These are phyloP conservation scores for Punica granatum DNA, from an alignment of 345 rosid genomes.

Conservation along the genomic window DNA sequence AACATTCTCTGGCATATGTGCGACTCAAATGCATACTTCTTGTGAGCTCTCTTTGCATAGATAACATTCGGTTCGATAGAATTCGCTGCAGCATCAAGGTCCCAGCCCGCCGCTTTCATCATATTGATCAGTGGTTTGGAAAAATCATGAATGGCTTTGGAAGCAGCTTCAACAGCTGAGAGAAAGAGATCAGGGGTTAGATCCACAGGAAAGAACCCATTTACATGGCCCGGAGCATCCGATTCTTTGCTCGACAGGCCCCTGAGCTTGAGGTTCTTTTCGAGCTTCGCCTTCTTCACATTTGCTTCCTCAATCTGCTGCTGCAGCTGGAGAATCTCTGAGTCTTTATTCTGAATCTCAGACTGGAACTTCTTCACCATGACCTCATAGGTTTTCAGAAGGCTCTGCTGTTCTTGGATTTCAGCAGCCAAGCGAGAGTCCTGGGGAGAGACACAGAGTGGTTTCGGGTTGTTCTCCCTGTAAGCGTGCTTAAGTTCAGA, in stretches of 20 bases:
- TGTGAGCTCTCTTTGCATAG: constrained; percentile 23
- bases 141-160: constrained; percentile 20
- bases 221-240: constrained; percentile 8
- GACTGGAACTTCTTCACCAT: constrained; percentile 24
- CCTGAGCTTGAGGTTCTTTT: constrained; percentile 22
- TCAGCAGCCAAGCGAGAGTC: constrained; percentile 24
- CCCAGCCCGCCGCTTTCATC: constrained; percentile 27
- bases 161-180: constrained; percentile 18
- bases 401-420: constrained; percentile 24
- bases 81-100: constrained; percentile 23
- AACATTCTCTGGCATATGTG: constrained; percentile 24
- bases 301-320: constrained; percentile 18
- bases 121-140: constrained; percentile 21
- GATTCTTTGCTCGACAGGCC: constrained; percentile 20
- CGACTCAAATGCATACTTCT: constrained; percentile 22
- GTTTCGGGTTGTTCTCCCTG: constrained; percentile 21
- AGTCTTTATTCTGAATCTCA: constrained; percentile 20
- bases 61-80: constrained; percentile 21
- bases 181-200: constrained; percentile 18
- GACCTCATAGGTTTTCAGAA: constrained; percentile 20
- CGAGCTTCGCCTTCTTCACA: constrained; percentile 18
- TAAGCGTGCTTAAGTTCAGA: constrained; percentile 20
- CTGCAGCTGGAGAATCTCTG: constrained; percentile 17
- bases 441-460: constrained; percentile 18
- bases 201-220: constrained; percentile 18